Base-by-base conservation (phyloP, 306 rosid genomes). In the Leucaena leucocephala region DNA sequence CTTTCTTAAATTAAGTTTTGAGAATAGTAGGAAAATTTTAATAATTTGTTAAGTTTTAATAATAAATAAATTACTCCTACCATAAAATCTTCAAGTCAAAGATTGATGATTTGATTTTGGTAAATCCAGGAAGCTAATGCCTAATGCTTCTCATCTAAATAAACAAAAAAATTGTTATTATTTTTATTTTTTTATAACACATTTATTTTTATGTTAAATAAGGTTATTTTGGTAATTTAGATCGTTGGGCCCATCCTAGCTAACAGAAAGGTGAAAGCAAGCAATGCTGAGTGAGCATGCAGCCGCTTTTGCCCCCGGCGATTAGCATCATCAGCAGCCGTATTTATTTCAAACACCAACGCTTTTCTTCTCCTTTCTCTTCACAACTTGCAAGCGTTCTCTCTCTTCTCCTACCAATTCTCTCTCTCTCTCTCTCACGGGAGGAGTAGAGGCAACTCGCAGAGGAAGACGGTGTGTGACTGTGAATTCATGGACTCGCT, bases 401-500 rank as follows among this genome's bases (percentile, higher is more conserved):
- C 88, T 71, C 84, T 85, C 75, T 67, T 58, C 67, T 12, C 52
- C 55, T 15, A 52, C 78, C 81, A 80, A 80, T 74, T 38, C 44
- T 34, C 13, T 39, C 45, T 17, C 89, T 88, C 89, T 16, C 78
- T 59, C 35, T 33, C 84, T 4, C 72, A 4, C 17, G 43, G 83
- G 45, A 38, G 46, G 46, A 64, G 22, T 64, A 64, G 16, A 38
- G 11, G 11, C 46, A 22, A 66, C 49, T 27, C 14, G 39, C 21
- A 4, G 72, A 59, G 71, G 3, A 5, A 48, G 74, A 48, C 67
- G 8, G 72, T 33, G 27, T 27, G n/a, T 11, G 69, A 15, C 73
- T 64, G 81, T 27, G 80, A 43, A 44, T 81, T 77, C 78, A 87
- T 88, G 91, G 91, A 88, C 88, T 92, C 86, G 40, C 76, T 80